Percentiles rank a stretch among this genome's conserved stretches.
These are phyloP conservation scores for Pseudogymnoascus sp. DNA, from an alignment of 2,329 filamentous ascomycete species.

Conservation along the genomic window DNA sequence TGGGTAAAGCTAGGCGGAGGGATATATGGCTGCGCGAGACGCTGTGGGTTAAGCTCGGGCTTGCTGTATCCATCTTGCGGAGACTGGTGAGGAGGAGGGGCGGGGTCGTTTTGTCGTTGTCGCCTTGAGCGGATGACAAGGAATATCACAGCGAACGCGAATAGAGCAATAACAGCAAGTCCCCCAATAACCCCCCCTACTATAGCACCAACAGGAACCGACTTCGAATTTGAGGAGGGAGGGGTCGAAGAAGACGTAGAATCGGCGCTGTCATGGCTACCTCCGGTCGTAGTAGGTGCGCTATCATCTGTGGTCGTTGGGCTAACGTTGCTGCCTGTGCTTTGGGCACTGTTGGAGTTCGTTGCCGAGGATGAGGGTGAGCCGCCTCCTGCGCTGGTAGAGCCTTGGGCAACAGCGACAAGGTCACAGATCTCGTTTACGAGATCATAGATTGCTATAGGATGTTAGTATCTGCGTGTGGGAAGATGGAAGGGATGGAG, in stretches of 20 bases:
- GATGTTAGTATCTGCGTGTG: background rate
- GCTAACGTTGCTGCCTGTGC: background rate
- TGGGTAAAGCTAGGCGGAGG: background rate
- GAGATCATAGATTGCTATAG: background rate
- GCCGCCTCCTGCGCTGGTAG: background rate
- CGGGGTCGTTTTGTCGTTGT: background rate
- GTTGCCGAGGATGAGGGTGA: background rate
- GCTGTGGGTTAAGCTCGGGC: background rate
- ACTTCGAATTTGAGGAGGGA: background rate
- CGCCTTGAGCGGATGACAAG: background rate
- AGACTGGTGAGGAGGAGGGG: background rate
- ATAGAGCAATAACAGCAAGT: background rate
- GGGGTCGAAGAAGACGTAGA: background rate
- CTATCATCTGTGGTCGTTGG: background rate
- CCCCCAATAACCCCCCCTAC: background rate
- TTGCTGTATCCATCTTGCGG: background rate
- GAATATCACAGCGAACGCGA: background rate
- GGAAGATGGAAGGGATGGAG: background rate
- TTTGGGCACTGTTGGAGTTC: background rate
- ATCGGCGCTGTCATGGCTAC: background rate
- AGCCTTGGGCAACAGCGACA: background rate
- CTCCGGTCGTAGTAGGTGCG: background rate
- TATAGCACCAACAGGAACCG: background rate
- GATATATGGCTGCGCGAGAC: background rate
- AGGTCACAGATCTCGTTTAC: background rate